Base-by-base conservation (phyloP, 1,284 basidiomycete genomes). In the Ceratobasidium sp. region DNA sequence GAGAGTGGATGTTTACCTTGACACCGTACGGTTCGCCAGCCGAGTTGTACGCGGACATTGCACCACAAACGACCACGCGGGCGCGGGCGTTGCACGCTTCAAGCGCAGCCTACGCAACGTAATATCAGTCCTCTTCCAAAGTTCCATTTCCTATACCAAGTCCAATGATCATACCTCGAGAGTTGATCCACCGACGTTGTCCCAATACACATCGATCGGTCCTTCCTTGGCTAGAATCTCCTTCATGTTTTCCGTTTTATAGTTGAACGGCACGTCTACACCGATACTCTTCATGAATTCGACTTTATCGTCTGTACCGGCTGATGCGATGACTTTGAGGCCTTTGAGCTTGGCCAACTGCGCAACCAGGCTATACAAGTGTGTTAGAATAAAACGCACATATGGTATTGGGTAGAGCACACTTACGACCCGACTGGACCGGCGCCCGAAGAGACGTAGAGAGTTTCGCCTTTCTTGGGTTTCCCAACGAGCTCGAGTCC, bases 401-500 rank as follows among this genome's bases (percentile, higher is more conserved):
- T 13, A 46, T 6, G 51, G 49, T n/a, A 54, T 19, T 34, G 22
- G n/a, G 67, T 44, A n/a, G n/a, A 49, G 57, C n/a, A 22, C 15
- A 84, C 86, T 79, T 73, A 87, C 88, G 81, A 84, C 80, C 81
- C 84, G 78, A 85, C 89, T 0, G 85, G 84, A 8, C 88, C 88
- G 15, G 88, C 89, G 2, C 87, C 90, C 2, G 88, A 86, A 4
- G 86, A 86, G 22, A 91, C 85, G 71, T 89, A 88, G 25, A 88
- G 86, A 0, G 84, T 86, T 40, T 91, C 89, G 4, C 89, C 89
- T 82, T 88, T 81, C 80, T 86, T 83, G 71, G 86, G 80, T 49
- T 83, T 76, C 9, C 82, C 85, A 68, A 87, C 82, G 59, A 85
- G 85, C 71, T 83, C 82, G 54, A 87, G 81, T 19, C 86, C 85